Percentiles rank a stretch among this genome's conserved stretches.
phyloP scores from a whole-genome alignment of 495 filamentous ascomycete species.

The Podospora tetraspora region DNA sequence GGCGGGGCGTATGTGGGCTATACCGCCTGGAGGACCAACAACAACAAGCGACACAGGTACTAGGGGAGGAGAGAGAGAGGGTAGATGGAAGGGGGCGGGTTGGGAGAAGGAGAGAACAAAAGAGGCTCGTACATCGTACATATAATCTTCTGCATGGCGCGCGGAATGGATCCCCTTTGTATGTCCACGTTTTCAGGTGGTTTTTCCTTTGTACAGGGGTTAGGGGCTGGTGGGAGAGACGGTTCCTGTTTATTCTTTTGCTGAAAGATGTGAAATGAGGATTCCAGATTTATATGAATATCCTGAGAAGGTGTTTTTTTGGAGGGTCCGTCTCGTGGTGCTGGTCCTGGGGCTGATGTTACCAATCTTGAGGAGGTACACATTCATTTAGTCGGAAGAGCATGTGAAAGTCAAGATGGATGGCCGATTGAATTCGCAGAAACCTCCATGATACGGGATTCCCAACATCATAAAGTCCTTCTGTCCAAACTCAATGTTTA shows the following conservation, averaged over 20 bases:
- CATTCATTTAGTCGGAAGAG: constrained; percentile 14
- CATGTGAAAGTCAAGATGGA: constrained; percentile 1
- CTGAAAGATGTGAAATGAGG: constrained; percentile 2
- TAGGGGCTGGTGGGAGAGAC: background rate
- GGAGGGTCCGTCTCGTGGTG: background rate
- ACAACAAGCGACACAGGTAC: constrained; percentile 74
- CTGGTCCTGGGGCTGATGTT: background rate
- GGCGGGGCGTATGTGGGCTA: constrained; percentile 77
- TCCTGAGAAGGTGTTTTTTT: background rate
- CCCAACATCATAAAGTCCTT: background rate
- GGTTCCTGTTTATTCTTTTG: background rate
- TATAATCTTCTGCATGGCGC: constrained; percentile 20
- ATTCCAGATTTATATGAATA: background rate
- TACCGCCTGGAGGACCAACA: constrained; percentile 67
- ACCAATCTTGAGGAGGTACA: background rate
- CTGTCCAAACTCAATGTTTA: background rate
- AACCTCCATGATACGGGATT: background rate
- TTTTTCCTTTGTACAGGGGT: background rate
- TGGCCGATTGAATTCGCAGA: no score
- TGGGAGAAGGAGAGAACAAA: constrained; percentile 6
- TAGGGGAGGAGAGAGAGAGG: constrained; percentile 35
- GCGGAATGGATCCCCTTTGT: constrained; percentile 9
- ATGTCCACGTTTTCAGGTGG: constrained; percentile 2
- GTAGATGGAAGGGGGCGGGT: background rate
- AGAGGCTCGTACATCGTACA: constrained; percentile 20